phyloP scores from a whole-genome alignment of 495 filamentous ascomycete genomes.

The Darksidea phi region DNA sequence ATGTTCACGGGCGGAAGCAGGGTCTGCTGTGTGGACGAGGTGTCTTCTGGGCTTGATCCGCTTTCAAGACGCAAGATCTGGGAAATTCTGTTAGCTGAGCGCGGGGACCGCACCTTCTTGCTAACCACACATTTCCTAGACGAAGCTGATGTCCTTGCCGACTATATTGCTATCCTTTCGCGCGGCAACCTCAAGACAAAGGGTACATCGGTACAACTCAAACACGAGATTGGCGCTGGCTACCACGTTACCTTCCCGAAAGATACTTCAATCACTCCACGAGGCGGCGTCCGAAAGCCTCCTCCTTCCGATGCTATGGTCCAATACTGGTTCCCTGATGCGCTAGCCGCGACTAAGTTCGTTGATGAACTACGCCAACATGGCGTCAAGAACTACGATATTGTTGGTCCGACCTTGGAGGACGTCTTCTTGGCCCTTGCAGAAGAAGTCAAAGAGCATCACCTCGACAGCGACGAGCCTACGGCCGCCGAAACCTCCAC shows the following conservation, averaged over 20 bases:
- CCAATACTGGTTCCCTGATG: constrained; percentile 62
- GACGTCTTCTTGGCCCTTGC: constrained; percentile 84
- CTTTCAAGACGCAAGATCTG: constrained; percentile 81
- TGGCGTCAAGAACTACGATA: constrained; percentile 68
- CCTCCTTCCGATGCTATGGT: constrained; percentile 22
- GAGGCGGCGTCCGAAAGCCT: constrained; percentile 54
- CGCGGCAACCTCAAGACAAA: constrained; percentile 44
- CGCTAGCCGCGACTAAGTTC: constrained; percentile 62
- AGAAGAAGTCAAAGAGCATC: constrained; percentile 52
- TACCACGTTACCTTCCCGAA: constrained; percentile 60
- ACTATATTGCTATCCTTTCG: constrained; percentile 46
- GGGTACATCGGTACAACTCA: constrained; percentile 45
- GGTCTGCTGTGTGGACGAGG: constrained; percentile 87
- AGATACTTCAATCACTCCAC: constrained; percentile 35
- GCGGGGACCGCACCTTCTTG: constrained; percentile 75
- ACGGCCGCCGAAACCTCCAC: not conserved
- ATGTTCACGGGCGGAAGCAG: constrained; percentile 89
- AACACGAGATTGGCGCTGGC: constrained; percentile 50
- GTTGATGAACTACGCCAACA: constrained; percentile 63
- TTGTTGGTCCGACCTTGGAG: constrained; percentile 82
- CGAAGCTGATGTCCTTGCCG: constrained; percentile 46
- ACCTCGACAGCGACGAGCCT: constrained; percentile 1
- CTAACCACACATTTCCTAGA: constrained; percentile 68
- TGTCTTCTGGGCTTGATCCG: constrained; percentile 79
- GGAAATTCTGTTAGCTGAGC: constrained; percentile 82